Evolutionary conservation across 371 early-diverging fungal genomes (phyloP), one percentile per base, ranked within the genome.

Genomic region (Actinomortierella wolfii): DNA sequence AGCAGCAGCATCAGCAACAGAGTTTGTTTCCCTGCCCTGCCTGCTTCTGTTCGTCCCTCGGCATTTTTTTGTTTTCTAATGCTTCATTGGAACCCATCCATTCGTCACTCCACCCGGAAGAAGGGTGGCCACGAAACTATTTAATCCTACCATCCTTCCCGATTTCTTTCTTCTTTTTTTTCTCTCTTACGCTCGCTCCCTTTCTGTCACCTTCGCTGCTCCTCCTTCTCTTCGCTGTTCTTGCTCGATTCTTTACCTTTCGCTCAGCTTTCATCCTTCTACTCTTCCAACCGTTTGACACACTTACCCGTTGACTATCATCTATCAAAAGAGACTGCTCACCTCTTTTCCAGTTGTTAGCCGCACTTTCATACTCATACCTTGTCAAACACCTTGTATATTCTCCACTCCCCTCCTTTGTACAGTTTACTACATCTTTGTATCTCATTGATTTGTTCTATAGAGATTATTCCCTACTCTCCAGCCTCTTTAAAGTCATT

Each of bases 241-340:
- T n/a, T 34, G 29, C 13, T 56, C 42, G 20, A 46, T 21, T 45
- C 52, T 51, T 54, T 25, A 45, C 43, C 44, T 54, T 24, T 53
- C 61, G 48, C 56, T 25, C 60, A 51, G 9, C 23, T 17, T 26
- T n/a, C 51, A 23, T 18, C 9, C 44, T 42, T 55, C 34, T 34
- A 24, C 43, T 25, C 13, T 43, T 15, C 57, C 29, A 11, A 24
- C 43, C n/a, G n/a, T n/a, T n/a, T n/a, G n/a, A n/a, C n/a, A n/a
- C n/a, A n/a, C 34, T 34, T 11, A 57, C 59, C 49, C 39, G 46
- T 49, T 48, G 53, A 17, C 39, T 40, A 26, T 44, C 44, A 43
- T 28, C 41, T 34, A 6, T 34, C 34, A 6, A 65, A 61, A 71
- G 73, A 71, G 73, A 65, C 73, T 66, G 73, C 73, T 71, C 73